phyloP scores from a whole-genome alignment of 768 basidiomycete genomes.

The Phylloporus arenicola region DNA sequence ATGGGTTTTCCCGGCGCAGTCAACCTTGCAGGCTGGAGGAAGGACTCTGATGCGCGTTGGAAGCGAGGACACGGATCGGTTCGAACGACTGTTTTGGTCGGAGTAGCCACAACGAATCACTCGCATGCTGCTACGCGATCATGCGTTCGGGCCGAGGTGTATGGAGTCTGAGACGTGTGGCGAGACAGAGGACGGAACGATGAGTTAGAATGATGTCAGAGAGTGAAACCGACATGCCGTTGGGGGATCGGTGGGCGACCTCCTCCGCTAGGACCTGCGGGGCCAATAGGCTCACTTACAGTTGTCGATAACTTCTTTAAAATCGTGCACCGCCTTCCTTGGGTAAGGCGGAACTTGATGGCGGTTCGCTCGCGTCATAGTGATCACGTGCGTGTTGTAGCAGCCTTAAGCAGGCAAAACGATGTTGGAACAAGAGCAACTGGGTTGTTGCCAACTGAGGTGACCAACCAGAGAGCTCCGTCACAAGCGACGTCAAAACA shows the following conservation, averaged over 20 bases:
- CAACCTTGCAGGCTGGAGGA: not conserved
- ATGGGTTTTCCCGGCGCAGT: not conserved
- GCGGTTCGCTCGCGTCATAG: too few relatives aligned
- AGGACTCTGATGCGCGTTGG: not conserved
- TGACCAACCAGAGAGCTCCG: not conserved
- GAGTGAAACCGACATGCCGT: not conserved
- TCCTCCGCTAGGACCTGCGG: too few relatives aligned
- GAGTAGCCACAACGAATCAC: too few relatives aligned
- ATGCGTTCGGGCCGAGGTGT: not conserved
- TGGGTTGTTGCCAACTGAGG: not conserved
- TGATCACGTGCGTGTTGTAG: not conserved
- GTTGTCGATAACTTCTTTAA: too few relatives aligned
- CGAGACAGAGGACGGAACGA: not conserved
- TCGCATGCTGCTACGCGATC: not conserved
- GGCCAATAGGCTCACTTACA: too few relatives aligned
- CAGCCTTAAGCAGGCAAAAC: not conserved
- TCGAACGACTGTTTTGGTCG: not conserved
- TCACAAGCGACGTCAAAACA: constrained; percentile 14
- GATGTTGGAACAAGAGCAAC: not conserved
- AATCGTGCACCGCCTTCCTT: too few relatives aligned
- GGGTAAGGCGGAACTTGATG: too few relatives aligned
- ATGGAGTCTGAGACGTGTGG: not conserved
- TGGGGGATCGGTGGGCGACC: not conserved
- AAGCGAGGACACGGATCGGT: too few relatives aligned
- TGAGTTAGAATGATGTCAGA: not conserved